phyloP scores from a whole-genome alignment of 495 filamentous ascomycete genomes.

The Penicillium subrubescens region DNA sequence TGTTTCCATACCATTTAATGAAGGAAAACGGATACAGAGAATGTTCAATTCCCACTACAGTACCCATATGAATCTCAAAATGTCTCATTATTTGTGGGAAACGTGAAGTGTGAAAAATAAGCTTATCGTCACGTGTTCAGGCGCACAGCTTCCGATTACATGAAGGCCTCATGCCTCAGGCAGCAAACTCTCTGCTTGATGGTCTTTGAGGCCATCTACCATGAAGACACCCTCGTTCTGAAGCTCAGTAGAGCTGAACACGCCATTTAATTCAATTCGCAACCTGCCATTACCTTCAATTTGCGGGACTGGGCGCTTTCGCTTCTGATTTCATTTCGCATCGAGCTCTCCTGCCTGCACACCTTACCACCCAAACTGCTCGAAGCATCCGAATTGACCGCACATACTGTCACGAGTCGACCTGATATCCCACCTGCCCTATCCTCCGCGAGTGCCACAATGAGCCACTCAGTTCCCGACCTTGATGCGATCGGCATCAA shows the following conservation, averaged over 20 bases:
- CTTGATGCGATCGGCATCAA: conserved; percentile 61
- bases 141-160: conserved; percentile 2
- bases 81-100: background rate
- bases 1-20: background rate
- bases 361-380: background rate
- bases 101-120: background rate
- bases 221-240: conserved; percentile 8
- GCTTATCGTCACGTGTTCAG: background rate
- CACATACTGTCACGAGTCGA: background rate
- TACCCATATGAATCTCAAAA: background rate
- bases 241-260: conserved; percentile 11
- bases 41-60: background rate
- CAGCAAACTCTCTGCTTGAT: conserved; percentile 8
- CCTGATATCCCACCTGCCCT: background rate
- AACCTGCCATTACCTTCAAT: background rate
- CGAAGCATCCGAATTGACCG: background rate
- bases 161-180: conserved; percentile 20
- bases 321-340: conserved; percentile 5
- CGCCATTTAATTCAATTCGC: background rate
- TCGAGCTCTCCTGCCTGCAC: conserved; percentile 1
- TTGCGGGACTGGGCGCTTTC: conserved; percentile 9
- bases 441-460: conserved; percentile 13
- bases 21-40: background rate
- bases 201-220: conserved; percentile 15
- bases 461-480: conserved; percentile 51